Evolutionary conservation across 2,329 filamentous ascomycete species (phyloP).

Genomic region (Pestalotiopsis sp.): DNA sequence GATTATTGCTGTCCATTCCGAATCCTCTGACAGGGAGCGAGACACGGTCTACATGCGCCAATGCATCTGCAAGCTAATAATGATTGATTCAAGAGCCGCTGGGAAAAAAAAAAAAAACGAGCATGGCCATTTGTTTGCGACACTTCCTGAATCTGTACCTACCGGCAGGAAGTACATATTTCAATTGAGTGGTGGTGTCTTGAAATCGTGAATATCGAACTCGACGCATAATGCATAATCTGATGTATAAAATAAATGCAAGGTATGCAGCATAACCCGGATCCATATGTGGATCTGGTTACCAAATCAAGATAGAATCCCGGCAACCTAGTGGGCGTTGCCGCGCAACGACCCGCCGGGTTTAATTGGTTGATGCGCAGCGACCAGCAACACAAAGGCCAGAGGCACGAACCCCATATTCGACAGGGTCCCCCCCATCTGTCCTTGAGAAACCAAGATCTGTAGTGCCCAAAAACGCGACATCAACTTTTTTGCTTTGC

Average conservation of each 20-base stretch:
- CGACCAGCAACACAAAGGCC: constrained; percentile 6
- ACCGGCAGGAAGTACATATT: too few species aligned
- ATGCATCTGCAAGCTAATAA: too few species aligned
- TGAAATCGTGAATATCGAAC: not conserved
- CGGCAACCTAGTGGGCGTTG: not conserved
- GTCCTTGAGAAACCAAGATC: not conserved
- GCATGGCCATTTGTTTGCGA: too few species aligned
- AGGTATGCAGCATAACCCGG: not conserved
- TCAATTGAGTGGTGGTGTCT: too few species aligned
- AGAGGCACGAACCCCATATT: not conserved
- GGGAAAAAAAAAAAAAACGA: too few species aligned
- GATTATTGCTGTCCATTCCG: not conserved
- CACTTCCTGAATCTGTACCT: too few species aligned
- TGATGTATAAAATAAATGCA: not conserved
- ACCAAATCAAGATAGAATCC: not conserved
- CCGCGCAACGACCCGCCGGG: not conserved
- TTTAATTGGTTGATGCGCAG: constrained; percentile 2
- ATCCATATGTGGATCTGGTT: not conserved
- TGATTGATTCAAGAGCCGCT: too few species aligned
- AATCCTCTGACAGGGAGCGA: not conserved
- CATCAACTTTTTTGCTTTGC: constrained; percentile 30
- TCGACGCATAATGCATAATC: not conserved
- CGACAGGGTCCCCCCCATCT: constrained; percentile 12
- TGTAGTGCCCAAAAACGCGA: constrained; percentile 22
- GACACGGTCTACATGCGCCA: too few species aligned